A percentile compares a stretch with the other conserved stretches of the same genome.
Evolutionary conservation across 2,329 filamentous ascomycete species (phyloP).

Genomic region (Ceratocystis destructans): DNA sequence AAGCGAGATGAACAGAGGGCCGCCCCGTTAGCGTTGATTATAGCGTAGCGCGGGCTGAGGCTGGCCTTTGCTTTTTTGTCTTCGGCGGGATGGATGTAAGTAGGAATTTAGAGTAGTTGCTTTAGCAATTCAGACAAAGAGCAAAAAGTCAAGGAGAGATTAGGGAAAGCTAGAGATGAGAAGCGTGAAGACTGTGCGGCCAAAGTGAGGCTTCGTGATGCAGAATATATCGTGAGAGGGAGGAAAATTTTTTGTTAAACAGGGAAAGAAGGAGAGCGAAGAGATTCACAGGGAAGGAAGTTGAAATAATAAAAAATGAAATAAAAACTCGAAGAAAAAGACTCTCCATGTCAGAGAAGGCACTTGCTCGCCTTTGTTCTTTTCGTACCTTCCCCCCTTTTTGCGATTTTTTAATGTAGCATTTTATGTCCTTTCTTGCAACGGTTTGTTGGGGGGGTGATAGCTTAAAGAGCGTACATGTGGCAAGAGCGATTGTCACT

Average conservation of each 20-base stretch:
- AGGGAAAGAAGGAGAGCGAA: neutral
- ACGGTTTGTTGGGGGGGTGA: neutral
- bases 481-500: neutral
- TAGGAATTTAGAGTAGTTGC: neutral
- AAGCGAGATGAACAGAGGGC: neutral
- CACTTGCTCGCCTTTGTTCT: neutral
- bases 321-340: neutral
- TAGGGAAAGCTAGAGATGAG: neutral
- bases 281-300: neutral
- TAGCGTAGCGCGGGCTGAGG: neutral
- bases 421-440: neutral
- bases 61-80: neutral
- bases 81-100: neutral
- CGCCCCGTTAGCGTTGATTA: neutral
- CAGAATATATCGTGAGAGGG: neutral
- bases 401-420: neutral
- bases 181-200: neutral
- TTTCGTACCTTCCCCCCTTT: neutral
- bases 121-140: neutral
- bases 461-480: constrained; percentile 3
- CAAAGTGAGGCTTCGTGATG: neutral
- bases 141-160: neutral
- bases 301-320: neutral
- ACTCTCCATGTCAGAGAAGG: neutral
- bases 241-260: neutral